These are phyloP conservation scores for Lathyrus sativus DNA, from an alignment of 306 rosid genomes.

Conservation along the genomic window DNA sequence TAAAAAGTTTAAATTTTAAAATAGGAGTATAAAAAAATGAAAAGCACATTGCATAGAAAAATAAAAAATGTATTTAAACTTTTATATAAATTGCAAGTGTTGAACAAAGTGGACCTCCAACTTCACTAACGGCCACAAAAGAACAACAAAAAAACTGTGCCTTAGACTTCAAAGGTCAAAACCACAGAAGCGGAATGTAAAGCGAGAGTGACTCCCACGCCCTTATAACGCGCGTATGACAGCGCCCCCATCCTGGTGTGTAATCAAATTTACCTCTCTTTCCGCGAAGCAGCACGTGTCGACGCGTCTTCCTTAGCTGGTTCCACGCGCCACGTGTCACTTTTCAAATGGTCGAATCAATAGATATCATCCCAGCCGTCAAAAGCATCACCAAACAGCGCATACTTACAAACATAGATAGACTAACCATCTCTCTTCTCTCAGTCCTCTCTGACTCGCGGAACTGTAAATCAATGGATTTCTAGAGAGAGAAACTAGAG, in stretches of 20 bases:
- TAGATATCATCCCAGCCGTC: constrained; percentile 81
- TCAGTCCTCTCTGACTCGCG: constrained; percentile 44
- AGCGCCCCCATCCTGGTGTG: neutral
- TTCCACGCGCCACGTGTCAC: constrained; percentile 47
- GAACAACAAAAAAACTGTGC: no score
- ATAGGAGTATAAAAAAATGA: no score
- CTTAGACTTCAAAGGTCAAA: no score
- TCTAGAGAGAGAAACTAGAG: constrained; percentile 44
- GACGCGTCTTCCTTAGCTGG: constrained; percentile 67
- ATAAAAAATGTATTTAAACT: no score
- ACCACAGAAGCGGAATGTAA: neutral
- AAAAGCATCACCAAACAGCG: constrained; percentile 44
- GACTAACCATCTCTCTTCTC: constrained; percentile 26
- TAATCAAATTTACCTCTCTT: constrained; percentile 41
- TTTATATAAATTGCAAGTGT: no score
- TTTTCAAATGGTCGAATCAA: constrained; percentile 26
- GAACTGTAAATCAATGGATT: constrained; percentile 24
- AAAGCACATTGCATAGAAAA: no score
- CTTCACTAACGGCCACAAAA: neutral
- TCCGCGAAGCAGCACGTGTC: constrained; percentile 84
- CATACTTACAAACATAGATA: constrained; percentile 33
- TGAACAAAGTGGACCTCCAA: neutral
- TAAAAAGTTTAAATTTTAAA: no score
- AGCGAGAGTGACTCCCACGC: constrained; percentile 13
- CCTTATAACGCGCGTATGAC: neutral